Evolutionary conservation across 2,329 filamentous ascomycete genomes (phyloP).

Genomic region (Coniochaeta sp.): DNA sequence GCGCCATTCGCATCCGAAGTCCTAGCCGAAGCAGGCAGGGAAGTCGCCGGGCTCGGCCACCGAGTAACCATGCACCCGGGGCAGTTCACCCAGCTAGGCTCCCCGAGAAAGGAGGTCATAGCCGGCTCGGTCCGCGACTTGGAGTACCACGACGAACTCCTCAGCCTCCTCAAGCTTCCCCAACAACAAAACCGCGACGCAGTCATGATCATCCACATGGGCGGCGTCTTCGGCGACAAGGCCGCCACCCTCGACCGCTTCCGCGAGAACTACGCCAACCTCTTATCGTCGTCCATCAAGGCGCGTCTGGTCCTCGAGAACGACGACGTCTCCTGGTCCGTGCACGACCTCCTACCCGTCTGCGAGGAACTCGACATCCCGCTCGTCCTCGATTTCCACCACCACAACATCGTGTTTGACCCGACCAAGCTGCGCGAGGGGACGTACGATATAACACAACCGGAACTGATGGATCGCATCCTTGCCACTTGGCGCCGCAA

Average conservation of each 20-base stretch:
- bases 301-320: conserved; percentile 84
- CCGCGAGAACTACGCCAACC: conserved; percentile 60
- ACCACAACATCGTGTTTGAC: conserved; percentile 92
- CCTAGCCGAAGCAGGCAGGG: conserved; percentile 67
- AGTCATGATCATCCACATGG: conserved; percentile 92
- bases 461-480: conserved; percentile 65
- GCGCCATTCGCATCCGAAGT: conserved; percentile 75
- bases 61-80: conserved; percentile 86
- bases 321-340: conserved; percentile 87
- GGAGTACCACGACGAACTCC: conserved; percentile 81
- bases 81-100: conserved; percentile 87
- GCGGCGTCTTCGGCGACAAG: conserved; percentile 85
- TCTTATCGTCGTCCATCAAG: conserved; percentile 66
- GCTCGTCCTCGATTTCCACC: conserved; percentile 85
- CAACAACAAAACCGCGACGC: conserved; percentile 76
- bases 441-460: conserved; percentile 66
- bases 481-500: conserved; percentile 78
- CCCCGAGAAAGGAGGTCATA: conserved; percentile 71
- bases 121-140: conserved; percentile 72
- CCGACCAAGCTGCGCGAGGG: conserved; percentile 67
- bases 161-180: conserved; percentile 68
- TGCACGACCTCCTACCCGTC: conserved; percentile 81
- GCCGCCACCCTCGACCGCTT: conserved; percentile 71
- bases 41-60: conserved; percentile 73
- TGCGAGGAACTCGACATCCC: conserved; percentile 95